Base-by-base conservation (phyloP, 352 stramenopile genomes). In the Phytophthora aleatoria region DNA sequence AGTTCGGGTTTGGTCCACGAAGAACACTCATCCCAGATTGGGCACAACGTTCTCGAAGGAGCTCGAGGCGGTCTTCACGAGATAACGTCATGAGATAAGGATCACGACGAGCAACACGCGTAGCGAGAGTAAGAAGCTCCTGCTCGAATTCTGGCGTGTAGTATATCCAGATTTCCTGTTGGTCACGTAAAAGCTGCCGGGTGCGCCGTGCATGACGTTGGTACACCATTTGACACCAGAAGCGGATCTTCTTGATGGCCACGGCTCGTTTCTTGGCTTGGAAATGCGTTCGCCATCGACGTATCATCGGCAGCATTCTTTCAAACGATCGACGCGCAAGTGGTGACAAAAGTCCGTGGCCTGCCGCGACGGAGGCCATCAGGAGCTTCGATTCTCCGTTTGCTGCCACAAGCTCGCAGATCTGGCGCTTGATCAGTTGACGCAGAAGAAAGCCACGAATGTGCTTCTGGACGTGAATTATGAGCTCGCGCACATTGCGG, bases 211-310 rank as follows among this genome's bases (percentile, higher is more conserved):
- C 64, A 44, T 93, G 83, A 9, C 79, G 82, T 61, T 89, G 82
- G 49, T 83, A 84, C 35, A 90, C 72, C 77, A 91, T 80, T 67
- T 89, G 81, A 20, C 81, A 90, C 84, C 82, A 93, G 43, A 91
- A 87, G 3, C 77, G 81, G 39, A 90, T 93, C 61, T 91, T 93
- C 52, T 85, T 85, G 53, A 91, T 75, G 16, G 82, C 82, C 20
- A 90, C 77, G 2, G 79, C 77, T 9, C 85, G 80, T 48, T 91
- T 91, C 27, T 75, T 81, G 10, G 64, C 48, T 48, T 83, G 77
- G 27, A 81, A 85, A 20, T 65, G 66, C 26, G 72, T 64, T 27
- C 81, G 75, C 84, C 84, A 91, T n/a, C 74, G 61, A 42, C 77
- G 79, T 5, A 93, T 69, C 31, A 84, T 63, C 27, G 57, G 61